phyloP scores from a whole-genome alignment of 768 basidiomycete genomes.

The Phylloporus sp. region DNA sequence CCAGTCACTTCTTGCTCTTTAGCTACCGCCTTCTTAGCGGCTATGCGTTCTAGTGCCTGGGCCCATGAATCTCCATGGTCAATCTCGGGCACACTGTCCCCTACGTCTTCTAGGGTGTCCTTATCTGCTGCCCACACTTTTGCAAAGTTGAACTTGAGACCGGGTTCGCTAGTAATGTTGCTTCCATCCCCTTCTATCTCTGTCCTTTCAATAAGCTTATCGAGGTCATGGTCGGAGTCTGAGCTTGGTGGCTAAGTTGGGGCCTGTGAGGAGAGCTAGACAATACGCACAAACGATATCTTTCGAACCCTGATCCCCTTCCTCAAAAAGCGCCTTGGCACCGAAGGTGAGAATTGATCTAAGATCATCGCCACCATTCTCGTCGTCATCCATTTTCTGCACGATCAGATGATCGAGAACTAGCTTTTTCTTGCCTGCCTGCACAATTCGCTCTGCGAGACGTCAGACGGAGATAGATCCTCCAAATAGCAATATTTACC shows the following conservation, averaged over 20 bases:
- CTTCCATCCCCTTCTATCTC: slow-evolving; percentile 64
- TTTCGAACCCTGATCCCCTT: slow-evolving; percentile 45
- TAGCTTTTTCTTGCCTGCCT: slow-evolving; percentile 92
- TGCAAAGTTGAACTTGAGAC: slow-evolving; percentile 75
- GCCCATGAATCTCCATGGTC: slow-evolving; percentile 80
- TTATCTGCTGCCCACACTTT: slow-evolving; percentile 88
- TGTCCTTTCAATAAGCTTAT: slow-evolving; percentile 81
- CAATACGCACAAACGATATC: slow-evolving; percentile 63
- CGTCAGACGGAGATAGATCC: slow-evolving; percentile 1
- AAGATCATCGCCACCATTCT: slow-evolving; percentile 72
- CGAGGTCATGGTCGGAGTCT: slow-evolving; percentile 81
- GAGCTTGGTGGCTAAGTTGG: background rate
- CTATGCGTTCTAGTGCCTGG: slow-evolving; percentile 52
- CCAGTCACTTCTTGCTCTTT: slow-evolving; percentile 55
- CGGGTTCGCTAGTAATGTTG: slow-evolving; percentile 44
- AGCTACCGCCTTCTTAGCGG: slow-evolving; percentile 36
- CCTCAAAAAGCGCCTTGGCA: slow-evolving; percentile 79
- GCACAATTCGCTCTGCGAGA: slow-evolving; percentile 79
- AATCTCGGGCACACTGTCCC: slow-evolving; percentile 41
- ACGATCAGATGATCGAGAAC: slow-evolving; percentile 94
- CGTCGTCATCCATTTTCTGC: slow-evolving; percentile 88
- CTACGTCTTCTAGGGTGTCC: slow-evolving; percentile 62
- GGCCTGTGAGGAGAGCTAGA: background rate
- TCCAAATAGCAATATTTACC: slow-evolving; percentile 38
- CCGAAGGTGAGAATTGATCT: slow-evolving; percentile 87